phyloP scores from a whole-genome alignment of 2,329 filamentous ascomycete genomes.

The Claviceps lovelessii region DNA sequence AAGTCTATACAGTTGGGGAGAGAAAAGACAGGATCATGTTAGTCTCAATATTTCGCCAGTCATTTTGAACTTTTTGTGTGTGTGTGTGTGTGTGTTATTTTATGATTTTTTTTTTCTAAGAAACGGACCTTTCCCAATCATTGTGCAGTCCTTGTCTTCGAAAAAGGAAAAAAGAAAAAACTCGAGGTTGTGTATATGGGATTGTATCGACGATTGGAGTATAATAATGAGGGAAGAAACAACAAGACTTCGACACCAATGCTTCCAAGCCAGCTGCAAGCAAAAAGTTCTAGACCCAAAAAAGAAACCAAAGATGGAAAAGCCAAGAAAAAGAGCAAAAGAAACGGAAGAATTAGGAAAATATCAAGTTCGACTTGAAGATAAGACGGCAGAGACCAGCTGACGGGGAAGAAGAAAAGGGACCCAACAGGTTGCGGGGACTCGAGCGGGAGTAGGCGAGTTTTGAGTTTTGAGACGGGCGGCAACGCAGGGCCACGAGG shows the following conservation, averaged over 20 bases:
- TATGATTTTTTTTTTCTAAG: background rate
- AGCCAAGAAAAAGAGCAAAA: conserved; percentile 15
- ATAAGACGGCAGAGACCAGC: conserved; percentile 38
- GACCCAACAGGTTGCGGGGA: conserved; percentile 15
- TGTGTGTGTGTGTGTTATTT: too few species aligned
- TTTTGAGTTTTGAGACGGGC: conserved; percentile 34
- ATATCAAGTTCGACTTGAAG: conserved; percentile 16
- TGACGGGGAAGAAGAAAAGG: conserved; percentile 31
- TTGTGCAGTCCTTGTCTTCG: conserved; percentile 10
- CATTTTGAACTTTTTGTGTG: too few species aligned
- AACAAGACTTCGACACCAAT: conserved; percentile 2
- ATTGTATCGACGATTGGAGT: background rate
- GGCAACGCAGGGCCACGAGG: conserved; percentile 12
- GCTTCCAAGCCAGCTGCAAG: conserved; percentile 10
- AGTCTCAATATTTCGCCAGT: conserved; percentile 1
- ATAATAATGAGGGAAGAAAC: conserved; percentile 3
- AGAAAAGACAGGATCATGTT: conserved; percentile 5
- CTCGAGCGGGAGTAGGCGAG: conserved; percentile 24
- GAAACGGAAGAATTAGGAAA: conserved; percentile 15
- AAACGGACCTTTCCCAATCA: conserved; percentile 27
- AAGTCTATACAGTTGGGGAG: conserved; percentile 9
- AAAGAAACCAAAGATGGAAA: conserved; percentile 7
- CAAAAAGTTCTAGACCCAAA: conserved; percentile 5
- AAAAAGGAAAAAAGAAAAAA: background rate
- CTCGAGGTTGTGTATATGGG: conserved; percentile 3